A percentile compares a stretch with the other conserved stretches of the same genome.
These are phyloP conservation scores for Paratinospora sagittata DNA, from an alignment of 164 flowering plant genomes.

Conservation along the genomic window DNA sequence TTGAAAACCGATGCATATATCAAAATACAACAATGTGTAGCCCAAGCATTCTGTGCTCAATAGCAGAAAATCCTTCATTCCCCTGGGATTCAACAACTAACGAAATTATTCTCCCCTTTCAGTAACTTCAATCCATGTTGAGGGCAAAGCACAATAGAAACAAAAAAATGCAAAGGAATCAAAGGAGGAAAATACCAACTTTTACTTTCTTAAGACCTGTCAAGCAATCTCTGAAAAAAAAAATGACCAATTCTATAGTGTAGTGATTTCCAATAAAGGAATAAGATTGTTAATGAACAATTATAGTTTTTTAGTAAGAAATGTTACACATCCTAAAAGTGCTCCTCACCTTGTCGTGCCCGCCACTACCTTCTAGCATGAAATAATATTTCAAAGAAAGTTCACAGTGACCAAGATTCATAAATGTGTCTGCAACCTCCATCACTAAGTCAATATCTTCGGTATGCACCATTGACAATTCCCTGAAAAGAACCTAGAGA, in stretches of 20 bases:
- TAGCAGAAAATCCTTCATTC: too few relatives aligned
- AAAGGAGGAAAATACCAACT: neutral
- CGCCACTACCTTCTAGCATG: conserved; percentile 36
- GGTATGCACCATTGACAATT: conserved; percentile 26
- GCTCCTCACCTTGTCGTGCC: conserved; percentile 32
- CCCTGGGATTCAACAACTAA: too few relatives aligned
- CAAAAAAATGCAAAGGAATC: neutral
- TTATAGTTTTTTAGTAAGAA: neutral
- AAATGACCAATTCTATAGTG: neutral
- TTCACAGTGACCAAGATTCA: conserved; percentile 37
- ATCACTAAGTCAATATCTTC: conserved; percentile 31
- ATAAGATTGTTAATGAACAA: neutral
- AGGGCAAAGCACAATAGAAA: neutral
- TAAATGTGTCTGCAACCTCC: conserved; percentile 47
- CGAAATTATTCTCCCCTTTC: too few relatives aligned
- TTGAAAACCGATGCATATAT: too few relatives aligned
- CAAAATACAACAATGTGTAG: too few relatives aligned
- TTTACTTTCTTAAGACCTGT: neutral
- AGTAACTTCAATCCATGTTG: neutral
- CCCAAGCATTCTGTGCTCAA: too few relatives aligned
- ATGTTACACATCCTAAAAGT: neutral
- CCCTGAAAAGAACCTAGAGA: conserved; percentile 38
- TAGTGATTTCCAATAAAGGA: neutral
- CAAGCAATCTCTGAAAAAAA: neutral
- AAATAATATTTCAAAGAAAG: conserved; percentile 55